Conservation (phyloP, 2,329 filamentous ascomycete species). For the Blastomyces parvus region DNA sequence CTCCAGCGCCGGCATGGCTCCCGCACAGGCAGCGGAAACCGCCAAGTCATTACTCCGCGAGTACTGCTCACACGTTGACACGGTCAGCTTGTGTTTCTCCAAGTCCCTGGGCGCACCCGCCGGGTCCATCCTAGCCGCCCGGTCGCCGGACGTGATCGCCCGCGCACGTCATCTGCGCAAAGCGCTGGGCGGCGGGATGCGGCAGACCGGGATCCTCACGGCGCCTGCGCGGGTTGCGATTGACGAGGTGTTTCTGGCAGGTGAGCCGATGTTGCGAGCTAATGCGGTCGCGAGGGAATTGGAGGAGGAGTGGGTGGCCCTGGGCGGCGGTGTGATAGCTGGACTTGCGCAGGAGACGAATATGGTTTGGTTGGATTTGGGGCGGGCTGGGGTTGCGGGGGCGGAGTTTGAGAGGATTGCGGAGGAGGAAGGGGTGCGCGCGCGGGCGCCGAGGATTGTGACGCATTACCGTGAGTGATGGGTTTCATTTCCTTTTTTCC, state of each 20-base stretch:
- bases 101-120: constrained; percentile 77
- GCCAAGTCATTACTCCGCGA: constrained; percentile 59
- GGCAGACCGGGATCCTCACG: constrained; percentile 67
- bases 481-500: background rate
- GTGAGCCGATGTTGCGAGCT: constrained; percentile 49
- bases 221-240: constrained; percentile 67
- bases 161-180: constrained; percentile 69
- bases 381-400: constrained; percentile 45
- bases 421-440: constrained; percentile 48
- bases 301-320: constrained; percentile 54
- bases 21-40: constrained; percentile 50
- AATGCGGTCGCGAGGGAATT: constrained; percentile 56
- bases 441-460: constrained; percentile 52
- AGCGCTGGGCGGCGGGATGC: constrained; percentile 66
- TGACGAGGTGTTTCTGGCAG: constrained; percentile 62
- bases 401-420: constrained; percentile 48
- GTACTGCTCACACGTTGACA: constrained; percentile 61
- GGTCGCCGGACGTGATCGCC: constrained; percentile 49
- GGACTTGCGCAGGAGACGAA: constrained; percentile 62
- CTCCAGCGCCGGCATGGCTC: background rate
- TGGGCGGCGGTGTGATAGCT: constrained; percentile 58
- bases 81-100: constrained; percentile 66
- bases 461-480: constrained; percentile 53
- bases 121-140: constrained; percentile 60
- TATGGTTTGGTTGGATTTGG: constrained; percentile 78